Percentiles rank a stretch among this genome's conserved stretches.
Evolutionary conservation across 805 yeast genomes (phyloP).

Genomic region (Vanderwaltozyma polyspora): DNA sequence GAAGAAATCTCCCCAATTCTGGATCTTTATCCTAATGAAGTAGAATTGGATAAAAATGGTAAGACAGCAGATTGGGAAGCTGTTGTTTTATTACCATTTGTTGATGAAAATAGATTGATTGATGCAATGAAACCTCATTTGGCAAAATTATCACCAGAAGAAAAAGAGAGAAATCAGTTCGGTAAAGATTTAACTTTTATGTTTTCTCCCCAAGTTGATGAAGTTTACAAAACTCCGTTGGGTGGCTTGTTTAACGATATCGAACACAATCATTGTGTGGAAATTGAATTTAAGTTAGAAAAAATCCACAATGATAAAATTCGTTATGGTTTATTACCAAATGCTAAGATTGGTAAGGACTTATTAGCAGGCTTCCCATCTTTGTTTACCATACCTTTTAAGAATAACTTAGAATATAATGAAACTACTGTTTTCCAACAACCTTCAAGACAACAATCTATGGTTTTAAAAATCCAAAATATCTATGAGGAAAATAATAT

Average conservation of each 20-base stretch:
- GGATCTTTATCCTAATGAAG: constrained; percentile 85
- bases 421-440: constrained; percentile 72
- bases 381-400: constrained; percentile 56
- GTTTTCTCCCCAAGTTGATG: constrained; percentile 66
- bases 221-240: constrained; percentile 58
- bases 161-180: constrained; percentile 57
- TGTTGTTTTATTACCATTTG: constrained; percentile 84
- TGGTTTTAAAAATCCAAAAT: constrained; percentile 54
- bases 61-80: constrained; percentile 98
- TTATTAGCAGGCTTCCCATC: constrained; percentile 87
- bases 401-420: constrained; percentile 40
- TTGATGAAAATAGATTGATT: constrained; percentile 66
- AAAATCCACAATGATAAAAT: constrained; percentile 29
- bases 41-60: constrained; percentile 83
- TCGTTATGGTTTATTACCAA: constrained; percentile 48
- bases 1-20: constrained; percentile 76
- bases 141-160: constrained; percentile 52
- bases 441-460: constrained; percentile 74
- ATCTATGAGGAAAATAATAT: constrained; percentile 38
- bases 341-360: constrained; percentile 59
- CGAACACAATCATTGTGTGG: constrained; percentile 68
- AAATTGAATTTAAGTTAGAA: constrained; percentile 44
- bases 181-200: constrained; percentile 61
- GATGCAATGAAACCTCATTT: constrained; percentile 64
- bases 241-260: constrained; percentile 69